These are phyloP conservation scores for Monosporascus sp. DNA, from an alignment of 2,329 filamentous ascomycete genomes.

Conservation along the genomic window DNA sequence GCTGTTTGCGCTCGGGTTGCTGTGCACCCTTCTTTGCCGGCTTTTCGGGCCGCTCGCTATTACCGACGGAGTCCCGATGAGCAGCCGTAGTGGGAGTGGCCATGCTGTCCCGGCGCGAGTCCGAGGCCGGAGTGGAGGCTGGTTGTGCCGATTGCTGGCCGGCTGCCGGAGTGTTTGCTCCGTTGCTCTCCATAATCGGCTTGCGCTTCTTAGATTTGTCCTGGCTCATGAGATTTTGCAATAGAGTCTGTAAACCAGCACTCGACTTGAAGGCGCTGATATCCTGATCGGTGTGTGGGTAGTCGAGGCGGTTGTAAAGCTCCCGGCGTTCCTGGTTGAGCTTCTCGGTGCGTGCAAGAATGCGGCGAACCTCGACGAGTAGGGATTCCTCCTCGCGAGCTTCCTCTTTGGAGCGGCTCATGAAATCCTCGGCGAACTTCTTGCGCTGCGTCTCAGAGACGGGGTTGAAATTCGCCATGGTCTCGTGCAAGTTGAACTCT, in stretches of 20 bases:
- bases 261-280: slow-evolving; percentile 77
- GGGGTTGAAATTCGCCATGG: slow-evolving; percentile 81
- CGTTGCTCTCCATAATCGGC: slow-evolving; percentile 56
- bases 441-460: slow-evolving; percentile 75
- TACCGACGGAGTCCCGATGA: slow-evolving; percentile 42
- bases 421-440: slow-evolving; percentile 72
- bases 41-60: slow-evolving; percentile 33
- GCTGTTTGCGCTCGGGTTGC: slow-evolving; percentile 58
- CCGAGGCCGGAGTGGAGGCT: slow-evolving; percentile 33
- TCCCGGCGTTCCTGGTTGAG: slow-evolving; percentile 86
- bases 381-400: slow-evolving; percentile 88
- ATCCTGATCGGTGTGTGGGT: slow-evolving; percentile 64
- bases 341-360: slow-evolving; percentile 77
- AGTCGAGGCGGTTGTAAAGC: slow-evolving; percentile 80
- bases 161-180: slow-evolving; percentile 40
- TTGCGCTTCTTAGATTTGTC: slow-evolving; percentile 90
- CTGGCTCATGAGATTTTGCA: slow-evolving; percentile 74
- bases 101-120: slow-evolving; percentile 49
- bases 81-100: slow-evolving; percentile 35
- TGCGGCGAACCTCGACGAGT: slow-evolving; percentile 85
- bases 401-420: slow-evolving; percentile 78
- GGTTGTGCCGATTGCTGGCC: slow-evolving; percentile 24
- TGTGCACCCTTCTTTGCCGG: slow-evolving; percentile 45
- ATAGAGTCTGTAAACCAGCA: slow-evolving; percentile 69
- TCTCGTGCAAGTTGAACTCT: slow-evolving; percentile 78